These are phyloP conservation scores for Candida piceae DNA, from an alignment of 805 yeast species.

Conservation along the genomic window DNA sequence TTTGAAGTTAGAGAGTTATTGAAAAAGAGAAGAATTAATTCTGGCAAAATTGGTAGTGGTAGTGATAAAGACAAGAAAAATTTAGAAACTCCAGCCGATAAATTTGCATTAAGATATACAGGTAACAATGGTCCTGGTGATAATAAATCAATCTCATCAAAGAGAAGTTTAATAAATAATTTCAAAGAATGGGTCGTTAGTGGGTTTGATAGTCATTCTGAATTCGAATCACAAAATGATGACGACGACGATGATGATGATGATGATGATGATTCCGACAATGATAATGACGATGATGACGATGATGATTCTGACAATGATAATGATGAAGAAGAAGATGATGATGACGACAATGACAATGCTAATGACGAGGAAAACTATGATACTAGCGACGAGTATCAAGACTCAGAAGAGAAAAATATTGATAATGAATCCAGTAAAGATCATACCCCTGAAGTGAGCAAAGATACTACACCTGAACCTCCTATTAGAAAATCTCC, in stretches of 20 bases:
- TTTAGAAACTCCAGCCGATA: conserved; percentile 52
- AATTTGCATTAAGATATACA: conserved; percentile 58
- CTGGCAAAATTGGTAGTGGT: background rate
- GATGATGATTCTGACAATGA: background rate
- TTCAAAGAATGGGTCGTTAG: conserved; percentile 31
- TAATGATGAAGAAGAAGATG: background rate
- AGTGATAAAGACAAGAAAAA: background rate
- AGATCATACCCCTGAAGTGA: background rate
- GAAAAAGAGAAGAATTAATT: conserved; percentile 6
- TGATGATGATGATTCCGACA: conserved; percentile 11
- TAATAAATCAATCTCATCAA: conserved; percentile 9
- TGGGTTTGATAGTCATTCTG: conserved; percentile 25
- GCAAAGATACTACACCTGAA: background rate
- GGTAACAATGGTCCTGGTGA: conserved; percentile 41
- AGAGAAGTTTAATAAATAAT: conserved; percentile 28
- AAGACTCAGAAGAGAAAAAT: background rate
- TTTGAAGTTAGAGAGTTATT: conserved; percentile 77
- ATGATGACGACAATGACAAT: background rate
- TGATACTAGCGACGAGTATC: background rate
- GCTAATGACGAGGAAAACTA: background rate
- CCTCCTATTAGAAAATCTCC: background rate
- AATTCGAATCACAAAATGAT: conserved; percentile 19
- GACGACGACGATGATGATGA: conserved; percentile 10
- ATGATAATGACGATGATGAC: conserved; percentile 7
- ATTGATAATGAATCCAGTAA: background rate